A percentile compares a stretch with the other conserved stretches of the same genome.
Conservation (phyloP, 2,329 filamentous ascomycete genomes). For the Alternaria brassicae region DNA sequence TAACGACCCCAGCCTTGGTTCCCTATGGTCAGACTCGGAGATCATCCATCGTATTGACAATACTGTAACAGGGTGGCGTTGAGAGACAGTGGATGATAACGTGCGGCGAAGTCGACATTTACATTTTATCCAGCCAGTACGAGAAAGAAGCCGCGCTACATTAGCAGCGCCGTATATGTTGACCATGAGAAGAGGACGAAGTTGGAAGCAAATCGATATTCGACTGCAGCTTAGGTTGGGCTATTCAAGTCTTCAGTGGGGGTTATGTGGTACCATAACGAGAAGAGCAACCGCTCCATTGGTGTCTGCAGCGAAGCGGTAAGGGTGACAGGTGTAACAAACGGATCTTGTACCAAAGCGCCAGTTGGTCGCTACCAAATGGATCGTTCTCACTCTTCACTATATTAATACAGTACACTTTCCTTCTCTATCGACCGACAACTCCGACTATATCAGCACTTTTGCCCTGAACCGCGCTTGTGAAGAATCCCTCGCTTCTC, state of each 20-base stretch:
- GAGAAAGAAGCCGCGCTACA: not conserved
- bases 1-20: not conserved
- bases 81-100: not conserved
- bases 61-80: not conserved
- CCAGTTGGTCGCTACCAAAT: not conserved
- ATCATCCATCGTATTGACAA: not conserved
- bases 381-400: not conserved
- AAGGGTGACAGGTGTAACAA: not conserved
- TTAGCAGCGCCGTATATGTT: not conserved
- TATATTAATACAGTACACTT: not conserved
- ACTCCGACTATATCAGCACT: not conserved
- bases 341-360: not conserved
- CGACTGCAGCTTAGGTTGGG: not conserved
- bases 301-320: not conserved
- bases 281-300: not conserved
- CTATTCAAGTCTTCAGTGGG: not conserved
- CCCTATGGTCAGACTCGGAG: not conserved
- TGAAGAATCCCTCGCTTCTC: not conserved
- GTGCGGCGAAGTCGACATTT: not conserved
- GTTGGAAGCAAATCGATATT: not conserved
- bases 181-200: not conserved
- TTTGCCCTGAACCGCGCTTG: not conserved
- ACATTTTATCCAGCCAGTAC: not conserved
- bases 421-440: not conserved
- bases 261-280: not conserved